phyloP scores from a whole-genome alignment of 2,329 filamentous ascomycete species.

The Colletotrichum endophyticum region DNA sequence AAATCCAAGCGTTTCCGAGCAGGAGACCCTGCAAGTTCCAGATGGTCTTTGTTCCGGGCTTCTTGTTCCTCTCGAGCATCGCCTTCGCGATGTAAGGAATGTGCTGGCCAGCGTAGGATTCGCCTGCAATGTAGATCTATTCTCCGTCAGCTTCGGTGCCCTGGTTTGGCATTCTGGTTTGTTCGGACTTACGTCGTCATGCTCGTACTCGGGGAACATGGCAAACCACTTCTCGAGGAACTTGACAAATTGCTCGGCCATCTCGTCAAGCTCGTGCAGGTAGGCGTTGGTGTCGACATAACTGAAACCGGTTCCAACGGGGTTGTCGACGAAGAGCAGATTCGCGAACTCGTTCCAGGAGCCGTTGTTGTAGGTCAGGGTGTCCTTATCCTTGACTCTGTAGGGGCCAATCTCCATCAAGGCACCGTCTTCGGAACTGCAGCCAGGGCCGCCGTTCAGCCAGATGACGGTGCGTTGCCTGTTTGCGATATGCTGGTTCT shows the following conservation, averaged over 20 bases:
- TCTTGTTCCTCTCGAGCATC: conserved; percentile 86
- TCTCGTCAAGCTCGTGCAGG: conserved; percentile 82
- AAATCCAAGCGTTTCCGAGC: conserved; percentile 98
- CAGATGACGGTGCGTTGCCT: conserved; percentile 90
- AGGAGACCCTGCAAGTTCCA: conserved; percentile 88
- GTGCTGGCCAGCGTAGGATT: conserved; percentile 96
- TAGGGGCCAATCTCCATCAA: conserved; percentile 97
- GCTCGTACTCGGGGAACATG: conserved; percentile 88
- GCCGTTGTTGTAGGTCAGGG: conserved; percentile 82
- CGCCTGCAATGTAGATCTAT: conserved; percentile 91
- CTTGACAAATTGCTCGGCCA: conserved; percentile 85
- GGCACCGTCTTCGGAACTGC: conserved; percentile 95
- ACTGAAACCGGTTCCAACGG: conserved; percentile 95
- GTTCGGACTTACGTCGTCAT: conserved; percentile 78
- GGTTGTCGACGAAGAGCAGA: conserved; percentile 94
- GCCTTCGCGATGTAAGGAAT: conserved; percentile 96
- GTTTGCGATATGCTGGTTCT: conserved; percentile 94
- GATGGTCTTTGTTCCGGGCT: conserved; percentile 45
- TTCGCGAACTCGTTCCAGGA: conserved; percentile 99
- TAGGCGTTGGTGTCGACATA: conserved; percentile 92
- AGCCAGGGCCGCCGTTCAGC: conserved; percentile 96
- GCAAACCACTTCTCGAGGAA: conserved; percentile 93
- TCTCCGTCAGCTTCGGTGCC: not conserved
- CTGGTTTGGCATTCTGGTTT: not conserved
- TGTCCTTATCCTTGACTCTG: conserved; percentile 76